phyloP scores from a whole-genome alignment of 495 filamentous ascomycete species.

The Penicillium herquei region DNA sequence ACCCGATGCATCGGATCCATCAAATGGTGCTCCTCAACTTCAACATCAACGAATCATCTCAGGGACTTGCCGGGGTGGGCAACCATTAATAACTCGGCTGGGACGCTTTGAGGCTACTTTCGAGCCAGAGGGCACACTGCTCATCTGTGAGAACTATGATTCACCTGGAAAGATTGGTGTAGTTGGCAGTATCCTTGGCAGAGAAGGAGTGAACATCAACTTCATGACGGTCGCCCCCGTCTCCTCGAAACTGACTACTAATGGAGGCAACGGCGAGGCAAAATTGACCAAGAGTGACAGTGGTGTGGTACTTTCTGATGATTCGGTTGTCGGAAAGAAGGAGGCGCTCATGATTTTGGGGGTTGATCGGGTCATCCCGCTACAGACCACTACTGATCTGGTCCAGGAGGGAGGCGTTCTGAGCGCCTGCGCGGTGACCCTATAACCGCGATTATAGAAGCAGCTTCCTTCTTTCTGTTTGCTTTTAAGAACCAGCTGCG shows the following conservation, averaged over 20 bases:
- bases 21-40: neutral
- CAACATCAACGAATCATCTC: constrained; percentile 57
- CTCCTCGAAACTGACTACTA: constrained; percentile 14
- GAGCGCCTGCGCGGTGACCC: constrained; percentile 57
- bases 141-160: constrained; percentile 71
- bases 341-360: constrained; percentile 76
- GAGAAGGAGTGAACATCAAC: constrained; percentile 64
- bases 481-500: neutral
- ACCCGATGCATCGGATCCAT: constrained; percentile 4
- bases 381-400: constrained; percentile 54
- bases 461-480: too few relatives aligned
- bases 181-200: constrained; percentile 61
- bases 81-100: constrained; percentile 61
- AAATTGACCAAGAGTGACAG: constrained; percentile 2
- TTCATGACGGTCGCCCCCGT: constrained; percentile 67
- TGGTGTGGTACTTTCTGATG: neutral
- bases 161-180: constrained; percentile 70
- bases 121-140: constrained; percentile 58
- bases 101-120: constrained; percentile 64
- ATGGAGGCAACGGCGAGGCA: too few relatives aligned
- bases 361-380: constrained; percentile 55
- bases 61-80: constrained; percentile 59
- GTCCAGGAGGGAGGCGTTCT: constrained; percentile 57
- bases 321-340: constrained; percentile 18
- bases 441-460: constrained; percentile 12